phyloP scores from a whole-genome alignment of 192 early-diverging fungal genomes.

The Coemansia reversa region DNA sequence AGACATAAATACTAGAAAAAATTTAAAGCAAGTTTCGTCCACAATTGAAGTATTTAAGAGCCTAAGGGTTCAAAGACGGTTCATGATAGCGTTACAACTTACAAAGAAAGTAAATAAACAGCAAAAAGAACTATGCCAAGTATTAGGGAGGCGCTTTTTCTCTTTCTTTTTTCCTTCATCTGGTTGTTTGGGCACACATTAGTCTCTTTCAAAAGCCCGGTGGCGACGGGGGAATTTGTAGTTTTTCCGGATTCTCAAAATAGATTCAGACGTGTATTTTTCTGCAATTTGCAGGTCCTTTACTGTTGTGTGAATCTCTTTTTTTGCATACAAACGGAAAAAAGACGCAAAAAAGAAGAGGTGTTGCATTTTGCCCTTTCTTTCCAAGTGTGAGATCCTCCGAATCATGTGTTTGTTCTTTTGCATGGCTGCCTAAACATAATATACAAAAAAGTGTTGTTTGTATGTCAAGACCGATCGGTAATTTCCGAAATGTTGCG shows the following conservation, averaged over 20 bases:
- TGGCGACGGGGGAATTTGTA: not conserved
- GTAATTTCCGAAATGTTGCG: not conserved
- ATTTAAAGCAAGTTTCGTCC: not conserved
- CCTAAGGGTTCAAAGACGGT: not conserved
- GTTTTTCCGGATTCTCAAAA: not conserved
- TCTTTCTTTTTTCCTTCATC: not conserved
- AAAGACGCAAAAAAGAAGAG: not conserved
- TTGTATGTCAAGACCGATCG: not conserved
- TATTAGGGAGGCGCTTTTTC: not conserved
- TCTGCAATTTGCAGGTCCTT: not conserved
- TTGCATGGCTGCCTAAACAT: not conserved
- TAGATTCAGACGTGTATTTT: not conserved
- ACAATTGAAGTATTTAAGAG: not conserved
- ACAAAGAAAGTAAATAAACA: not conserved
- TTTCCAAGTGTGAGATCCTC: no score
- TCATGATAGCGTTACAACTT: not conserved
- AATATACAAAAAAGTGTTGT: not conserved
- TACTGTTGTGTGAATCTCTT: not conserved
- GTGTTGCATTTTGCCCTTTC: not conserved
- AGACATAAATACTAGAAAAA: not conserved
- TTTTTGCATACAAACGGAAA: not conserved
- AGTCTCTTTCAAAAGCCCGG: not conserved
- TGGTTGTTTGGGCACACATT: not conserved
- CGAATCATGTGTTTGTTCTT: not conserved
- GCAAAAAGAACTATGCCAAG: not conserved